Evolutionary conservation across 371 early-diverging fungal species (phyloP).

Genomic region (Lichtheimia hyalospora): DNA sequence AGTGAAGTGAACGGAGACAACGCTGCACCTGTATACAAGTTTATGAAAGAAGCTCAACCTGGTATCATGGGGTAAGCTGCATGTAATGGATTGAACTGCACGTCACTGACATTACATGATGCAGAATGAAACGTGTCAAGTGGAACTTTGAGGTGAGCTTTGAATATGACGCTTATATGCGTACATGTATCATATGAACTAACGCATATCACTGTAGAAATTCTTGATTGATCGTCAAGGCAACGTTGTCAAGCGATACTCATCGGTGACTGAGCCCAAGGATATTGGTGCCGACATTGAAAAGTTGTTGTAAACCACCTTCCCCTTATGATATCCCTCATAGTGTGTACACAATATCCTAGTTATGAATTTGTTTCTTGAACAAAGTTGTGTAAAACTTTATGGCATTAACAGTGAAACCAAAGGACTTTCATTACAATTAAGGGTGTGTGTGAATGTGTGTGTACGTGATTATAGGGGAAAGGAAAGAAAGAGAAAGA

Average conservation of each 20-base stretch:
- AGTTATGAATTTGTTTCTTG: no score
- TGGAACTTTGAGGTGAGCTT: conserved; percentile 70
- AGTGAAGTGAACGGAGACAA: conserved; percentile 82
- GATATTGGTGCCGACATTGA: conserved; percentile 56
- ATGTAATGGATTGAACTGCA: background rate
- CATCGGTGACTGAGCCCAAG: conserved; percentile 57
- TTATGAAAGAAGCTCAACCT: conserved; percentile 64
- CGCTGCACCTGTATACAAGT: conserved; percentile 73
- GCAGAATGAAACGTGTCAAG: conserved; percentile 63
- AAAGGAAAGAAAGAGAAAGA: background rate
- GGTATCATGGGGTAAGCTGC: conserved; percentile 56
- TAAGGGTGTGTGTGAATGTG: background rate
- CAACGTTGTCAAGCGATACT: conserved; percentile 63
- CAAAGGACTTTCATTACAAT: conserved; percentile 1
- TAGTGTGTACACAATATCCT: no score
- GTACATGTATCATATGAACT: background rate
- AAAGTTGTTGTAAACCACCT: conserved; percentile 31
- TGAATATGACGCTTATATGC: background rate
- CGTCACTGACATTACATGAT: background rate
- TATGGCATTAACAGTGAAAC: background rate
- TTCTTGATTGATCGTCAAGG: conserved; percentile 77
- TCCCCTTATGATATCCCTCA: no score
- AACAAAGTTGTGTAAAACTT: background rate
- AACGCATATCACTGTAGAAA: conserved; percentile 39
- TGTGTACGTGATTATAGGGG: background rate